A percentile compares a stretch with the other conserved stretches of the same genome.
Conservation (phyloP, 163 green algal species). For the Chlorella variabilis region DNA sequence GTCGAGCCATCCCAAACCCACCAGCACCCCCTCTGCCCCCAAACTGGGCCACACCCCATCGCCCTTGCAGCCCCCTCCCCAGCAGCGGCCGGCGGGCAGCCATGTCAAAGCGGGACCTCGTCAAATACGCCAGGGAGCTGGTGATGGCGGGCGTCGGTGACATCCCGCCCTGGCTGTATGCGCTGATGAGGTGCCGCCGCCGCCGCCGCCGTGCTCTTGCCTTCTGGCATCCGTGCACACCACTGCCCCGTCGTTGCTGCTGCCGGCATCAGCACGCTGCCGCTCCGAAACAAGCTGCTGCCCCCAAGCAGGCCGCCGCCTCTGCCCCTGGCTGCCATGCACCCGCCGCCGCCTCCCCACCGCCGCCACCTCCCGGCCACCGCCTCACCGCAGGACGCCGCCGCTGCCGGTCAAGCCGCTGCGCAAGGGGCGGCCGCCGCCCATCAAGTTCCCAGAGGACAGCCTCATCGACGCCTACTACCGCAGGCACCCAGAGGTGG, state of each 20-base stretch:
- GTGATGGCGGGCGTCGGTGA: slow-evolving; percentile 44
- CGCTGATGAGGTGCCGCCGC: slow-evolving; percentile 30
- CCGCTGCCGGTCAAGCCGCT: background rate
- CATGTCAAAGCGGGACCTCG: slow-evolving; percentile 38
- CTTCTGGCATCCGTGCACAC: too few species aligned
- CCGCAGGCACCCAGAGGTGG: slow-evolving; percentile 44
- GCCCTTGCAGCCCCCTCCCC: too few species aligned
- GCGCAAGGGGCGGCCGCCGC: slow-evolving; percentile 15
- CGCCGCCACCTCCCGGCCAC: background rate
- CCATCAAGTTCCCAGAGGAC: slow-evolving; percentile 49
- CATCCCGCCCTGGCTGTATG: slow-evolving; percentile 42
- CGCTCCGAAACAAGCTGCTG: too few species aligned
- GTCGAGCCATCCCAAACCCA: too few species aligned
- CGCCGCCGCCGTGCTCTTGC: background rate
- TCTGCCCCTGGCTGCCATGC: background rate
- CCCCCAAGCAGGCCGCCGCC: background rate
- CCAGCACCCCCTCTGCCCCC: too few species aligned
- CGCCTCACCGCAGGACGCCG: background rate
- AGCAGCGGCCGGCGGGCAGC: too few species aligned
- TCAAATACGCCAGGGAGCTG: slow-evolving; percentile 42
- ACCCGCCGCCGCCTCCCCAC: background rate
- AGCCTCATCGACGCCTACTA: slow-evolving; percentile 43
- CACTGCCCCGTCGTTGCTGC: too few species aligned
- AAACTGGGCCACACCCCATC: too few species aligned
- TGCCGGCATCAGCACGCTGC: too few species aligned